Conservation (phyloP, 73 alveolate genomes). For the Strombidium stylifer region DNA sequence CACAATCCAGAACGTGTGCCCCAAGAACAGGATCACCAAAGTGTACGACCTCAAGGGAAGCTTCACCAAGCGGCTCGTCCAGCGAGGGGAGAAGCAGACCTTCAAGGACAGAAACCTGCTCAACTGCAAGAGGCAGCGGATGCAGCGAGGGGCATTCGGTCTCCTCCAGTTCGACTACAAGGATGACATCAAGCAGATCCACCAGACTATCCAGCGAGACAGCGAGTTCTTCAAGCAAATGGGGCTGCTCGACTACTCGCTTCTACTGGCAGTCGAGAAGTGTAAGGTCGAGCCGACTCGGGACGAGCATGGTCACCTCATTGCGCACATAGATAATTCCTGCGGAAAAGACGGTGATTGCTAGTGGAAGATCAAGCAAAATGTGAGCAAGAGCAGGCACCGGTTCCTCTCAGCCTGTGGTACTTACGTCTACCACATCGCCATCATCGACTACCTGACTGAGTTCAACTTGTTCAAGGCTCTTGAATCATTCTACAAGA, state of each 20-base stretch:
- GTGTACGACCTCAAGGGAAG: slow-evolving; percentile 95
- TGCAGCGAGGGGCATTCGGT: not conserved
- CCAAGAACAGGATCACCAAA: slow-evolving; percentile 53
- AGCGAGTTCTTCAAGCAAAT: slow-evolving; percentile 11
- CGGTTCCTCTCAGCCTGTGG: slow-evolving; percentile 42
- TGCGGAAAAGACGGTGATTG: not conserved
- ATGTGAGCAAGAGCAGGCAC: slow-evolving; percentile 19
- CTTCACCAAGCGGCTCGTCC: slow-evolving; percentile 72
- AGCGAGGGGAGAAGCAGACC: slow-evolving; percentile 50
- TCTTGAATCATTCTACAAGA: slow-evolving; percentile 67
- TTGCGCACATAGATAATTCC: not conserved
- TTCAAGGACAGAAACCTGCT: slow-evolving; percentile 75
- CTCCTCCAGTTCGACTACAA: not conserved
- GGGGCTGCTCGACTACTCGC: slow-evolving; percentile 57
- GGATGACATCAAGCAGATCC: slow-evolving; percentile 1
- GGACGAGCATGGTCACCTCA: slow-evolving; percentile 13
- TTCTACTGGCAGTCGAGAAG: slow-evolving; percentile 46
- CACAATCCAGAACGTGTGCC: slow-evolving; percentile 66
- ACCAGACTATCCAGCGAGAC: slow-evolving; percentile 46
- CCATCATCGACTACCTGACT: slow-evolving; percentile 88
- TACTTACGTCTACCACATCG: slow-evolving; percentile 76
- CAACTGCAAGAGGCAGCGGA: slow-evolving; percentile 50
- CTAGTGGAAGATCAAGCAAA: not conserved
- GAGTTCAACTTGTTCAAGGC: slow-evolving; percentile 72
- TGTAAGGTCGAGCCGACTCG: too few relatives aligned